Percentiles rank a stretch among this genome's conserved stretches.
Conservation (phyloP, 805 yeast genomes). For the Teunomyces pallodes region DNA sequence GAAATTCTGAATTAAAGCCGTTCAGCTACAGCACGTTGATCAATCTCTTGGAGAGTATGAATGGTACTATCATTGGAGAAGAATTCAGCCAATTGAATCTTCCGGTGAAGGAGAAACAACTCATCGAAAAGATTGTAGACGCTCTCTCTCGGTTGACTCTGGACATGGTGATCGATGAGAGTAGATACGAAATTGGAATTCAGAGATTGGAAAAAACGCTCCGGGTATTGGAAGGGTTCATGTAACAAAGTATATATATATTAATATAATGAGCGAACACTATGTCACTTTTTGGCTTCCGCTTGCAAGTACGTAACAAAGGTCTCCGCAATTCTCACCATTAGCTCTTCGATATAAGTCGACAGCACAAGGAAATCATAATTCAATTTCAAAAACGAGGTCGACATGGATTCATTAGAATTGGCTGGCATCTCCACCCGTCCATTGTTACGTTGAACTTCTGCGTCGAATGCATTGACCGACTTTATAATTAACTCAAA, state of each 20-base stretch:
- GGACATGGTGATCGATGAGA: conserved; percentile 85
- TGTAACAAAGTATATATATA: conserved; percentile 16
- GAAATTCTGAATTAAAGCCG: conserved; percentile 26
- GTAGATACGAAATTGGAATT: conserved; percentile 76
- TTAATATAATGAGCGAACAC: neutral
- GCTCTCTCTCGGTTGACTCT: conserved; percentile 82
- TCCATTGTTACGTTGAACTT: conserved; percentile 6
- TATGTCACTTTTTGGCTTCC: conserved; percentile 2
- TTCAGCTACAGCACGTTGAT: conserved; percentile 47
- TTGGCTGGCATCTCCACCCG: conserved; percentile 9
- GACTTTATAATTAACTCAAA: conserved; percentile 36
- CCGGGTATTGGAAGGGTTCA: conserved; percentile 79
- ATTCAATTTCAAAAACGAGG: conserved; percentile 30
- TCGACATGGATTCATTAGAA: conserved; percentile 1
- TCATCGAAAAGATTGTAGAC: conserved; percentile 83
- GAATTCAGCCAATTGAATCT: conserved; percentile 74
- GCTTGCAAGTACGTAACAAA: conserved; percentile 18
- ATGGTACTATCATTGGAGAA: conserved; percentile 61
- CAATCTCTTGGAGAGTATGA: conserved; percentile 52
- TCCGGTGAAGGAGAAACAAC: conserved; percentile 71
- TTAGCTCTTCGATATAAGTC: conserved; percentile 24
- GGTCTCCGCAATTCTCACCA: conserved; percentile 29
- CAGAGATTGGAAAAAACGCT: conserved; percentile 78
- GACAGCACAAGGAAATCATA: conserved; percentile 36
- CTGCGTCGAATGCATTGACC: conserved; percentile 19